A percentile compares a stretch with the other conserved stretches of the same genome.
Evolutionary conservation across 345 rosid species (phyloP).

Genomic region (Melaleuca quinquenervia): DNA sequence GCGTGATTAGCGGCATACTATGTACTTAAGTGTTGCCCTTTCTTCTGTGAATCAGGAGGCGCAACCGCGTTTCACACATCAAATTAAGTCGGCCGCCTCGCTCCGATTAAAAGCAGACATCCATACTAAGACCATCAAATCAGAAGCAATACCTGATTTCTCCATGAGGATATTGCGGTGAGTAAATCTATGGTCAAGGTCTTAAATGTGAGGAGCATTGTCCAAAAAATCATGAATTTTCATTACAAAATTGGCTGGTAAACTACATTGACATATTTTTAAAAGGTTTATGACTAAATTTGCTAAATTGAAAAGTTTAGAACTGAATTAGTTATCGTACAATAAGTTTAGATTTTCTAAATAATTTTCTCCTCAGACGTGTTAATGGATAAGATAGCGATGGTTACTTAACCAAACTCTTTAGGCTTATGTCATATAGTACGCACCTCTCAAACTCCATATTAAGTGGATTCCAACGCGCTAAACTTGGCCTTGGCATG

Average conservation of each 20-base stretch:
- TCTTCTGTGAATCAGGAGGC: not conserved
- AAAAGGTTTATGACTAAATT: too few relatives aligned
- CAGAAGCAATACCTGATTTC: not conserved
- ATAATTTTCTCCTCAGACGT: not conserved
- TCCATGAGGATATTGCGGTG: not conserved
- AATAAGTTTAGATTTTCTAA: not conserved
- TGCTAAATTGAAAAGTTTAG: too few relatives aligned
- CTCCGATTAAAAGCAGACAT: not conserved
- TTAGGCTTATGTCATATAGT: not conserved
- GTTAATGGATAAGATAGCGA: not conserved
- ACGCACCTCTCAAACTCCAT: not conserved
- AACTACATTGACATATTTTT: too few relatives aligned
- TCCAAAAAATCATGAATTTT: not conserved
- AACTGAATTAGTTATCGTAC: too few relatives aligned
- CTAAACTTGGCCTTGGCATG: not conserved
- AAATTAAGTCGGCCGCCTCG: not conserved
- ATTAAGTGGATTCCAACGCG: not conserved
- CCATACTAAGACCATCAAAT: not conserved
- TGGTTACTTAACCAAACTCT: not conserved
- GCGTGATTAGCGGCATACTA: not conserved
- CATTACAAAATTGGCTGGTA: not conserved
- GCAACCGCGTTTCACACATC: not conserved
- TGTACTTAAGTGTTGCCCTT: not conserved
- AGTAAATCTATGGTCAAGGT: not conserved
- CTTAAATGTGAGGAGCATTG: fast-evolving